Conservation (phyloP, 2,329 filamentous ascomycete species). For the Pseudogymnoascus sp. region DNA sequence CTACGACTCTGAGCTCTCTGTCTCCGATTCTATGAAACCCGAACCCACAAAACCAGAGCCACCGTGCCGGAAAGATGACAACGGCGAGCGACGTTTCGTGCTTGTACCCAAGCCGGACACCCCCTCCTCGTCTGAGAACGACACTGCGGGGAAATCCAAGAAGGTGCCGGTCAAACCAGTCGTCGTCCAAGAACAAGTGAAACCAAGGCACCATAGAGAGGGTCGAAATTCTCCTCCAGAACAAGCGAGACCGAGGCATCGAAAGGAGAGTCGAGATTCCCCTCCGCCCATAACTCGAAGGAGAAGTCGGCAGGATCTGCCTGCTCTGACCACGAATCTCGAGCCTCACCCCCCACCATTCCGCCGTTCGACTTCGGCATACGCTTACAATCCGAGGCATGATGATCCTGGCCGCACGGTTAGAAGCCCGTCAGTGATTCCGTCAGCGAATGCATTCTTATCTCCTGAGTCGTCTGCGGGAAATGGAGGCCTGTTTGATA, state of each 20-base stretch:
- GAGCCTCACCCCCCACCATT: slow-evolving; percentile 26
- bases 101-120: slow-evolving; percentile 38
- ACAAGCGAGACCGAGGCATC: not conserved
- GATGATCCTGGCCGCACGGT: slow-evolving; percentile 16
- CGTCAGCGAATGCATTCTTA: not conserved
- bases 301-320: slow-evolving; percentile 28
- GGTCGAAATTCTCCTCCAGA: not conserved
- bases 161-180: not conserved
- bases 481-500: not conserved
- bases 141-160: slow-evolving; percentile 14
- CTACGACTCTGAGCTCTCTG: slow-evolving; percentile 46
- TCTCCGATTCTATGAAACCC: slow-evolving; percentile 20
- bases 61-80: slow-evolving; percentile 37
- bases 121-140: slow-evolving; percentile 19
- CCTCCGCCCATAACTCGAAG: slow-evolving; percentile 13
- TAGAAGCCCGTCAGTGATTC: not conserved
- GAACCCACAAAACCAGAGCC: slow-evolving; percentile 26
- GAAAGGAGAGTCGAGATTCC: slow-evolving; percentile 1
- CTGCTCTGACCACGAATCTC: slow-evolving; percentile 28
- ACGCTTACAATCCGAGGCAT: slow-evolving; percentile 17
- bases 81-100: slow-evolving; percentile 57
- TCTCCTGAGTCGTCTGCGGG: not conserved
- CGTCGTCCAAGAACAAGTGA: not conserved
- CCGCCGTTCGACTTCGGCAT: slow-evolving; percentile 26
- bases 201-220: slow-evolving; percentile 10